Evolutionary conservation across 129 eudicot species (phyloP), one percentile per base, ranked within the genome.

Genomic region (Glebionis coronaria): DNA sequence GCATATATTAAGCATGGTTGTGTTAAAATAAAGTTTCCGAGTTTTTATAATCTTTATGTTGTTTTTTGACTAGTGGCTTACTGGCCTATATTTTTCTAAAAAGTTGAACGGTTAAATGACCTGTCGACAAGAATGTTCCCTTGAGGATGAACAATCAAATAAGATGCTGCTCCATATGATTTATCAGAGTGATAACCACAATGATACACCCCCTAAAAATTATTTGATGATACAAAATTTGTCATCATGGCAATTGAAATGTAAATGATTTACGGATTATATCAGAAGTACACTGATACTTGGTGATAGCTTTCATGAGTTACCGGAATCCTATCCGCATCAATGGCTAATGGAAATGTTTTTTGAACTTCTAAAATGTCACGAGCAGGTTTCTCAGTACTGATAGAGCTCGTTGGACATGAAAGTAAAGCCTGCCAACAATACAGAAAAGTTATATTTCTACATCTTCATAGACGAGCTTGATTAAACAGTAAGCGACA

Each of bases 121-220:
- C 95, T 84, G 83, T 88, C 95, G 7, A 88, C 63, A 46, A 88
- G 82, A 74, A 88, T 84, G 69, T 88, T 88, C 47, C 95, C 95
- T 75, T 84, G 68, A 63, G 91, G 86, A 72, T 75, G 88, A 72
- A 81, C 83, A 64, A 88, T 72, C 47, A 88, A 78, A 77, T 88
- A 88, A 15, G 95, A 88, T 29, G 95, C 64, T 53, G 95, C 95
- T 44, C 91, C 95, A 71, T 58, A 84, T 29, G 95, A 82, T 68
- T 82, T 88, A 62, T 84, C 83, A 8, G 95, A 88, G 76, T 88
- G 95, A 46, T 84, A 82, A 61, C 95, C 91, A 78, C 95, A 88
- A 71, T 88, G 95, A 78, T 79, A 88, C 44, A 88, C 82, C 56
- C 88, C 95, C 91, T 88, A 63, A 54, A 62, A 49, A 42, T 38